Evolutionary conservation across 2,329 filamentous ascomycete species (phyloP), one percentile per base, ranked within the genome.

Genomic region (Xylaria sp.): DNA sequence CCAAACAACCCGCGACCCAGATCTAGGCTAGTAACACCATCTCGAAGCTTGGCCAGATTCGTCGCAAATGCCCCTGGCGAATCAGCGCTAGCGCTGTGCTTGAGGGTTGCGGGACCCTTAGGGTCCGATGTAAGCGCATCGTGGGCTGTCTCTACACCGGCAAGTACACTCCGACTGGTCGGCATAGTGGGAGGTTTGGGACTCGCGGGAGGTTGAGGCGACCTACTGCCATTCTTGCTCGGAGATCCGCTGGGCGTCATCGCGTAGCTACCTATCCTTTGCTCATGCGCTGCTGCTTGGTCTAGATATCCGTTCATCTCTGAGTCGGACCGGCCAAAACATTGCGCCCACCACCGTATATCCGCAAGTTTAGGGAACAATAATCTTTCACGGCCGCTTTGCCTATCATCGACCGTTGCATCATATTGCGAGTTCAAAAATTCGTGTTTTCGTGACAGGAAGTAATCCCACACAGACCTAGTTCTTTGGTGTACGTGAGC

Each of bases 391-490:
- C 89, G 88, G 4, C 92, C 92, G 59, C 91, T 87, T 61, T 89
- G 82, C 46, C 91, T 88, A 71, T 97, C 93, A 66, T 97, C 91
- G 37, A 94, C 82, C 0, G 86, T 82, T 7, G 82, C 74, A 57
- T 96, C 89, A 73, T 94, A 99, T 33, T 89, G 84, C 0, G 88
- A 84, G 72, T 98, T 98, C 38, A 88, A 81, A 71, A 98, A 99
- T 71, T 97, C 91, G 19, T 86, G 82, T 67, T 86, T 88, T 11
- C 94, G 87, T 45, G 90, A 88, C 7, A 98, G 80, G 76, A 99
- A 98, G 75, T 98, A 97, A 69, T 95, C 91, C 95, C 95, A 99
- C 1, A 97, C 95, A 21, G 92, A 96, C 3, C 90, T 84, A 3
- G 93, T 96, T 57, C 87, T 84, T 70, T 93, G 88, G 40, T 82